Evolutionary conservation across 768 basidiomycete species (phyloP), one percentile per base, ranked within the genome.

Genomic region (Mycena crocata): DNA sequence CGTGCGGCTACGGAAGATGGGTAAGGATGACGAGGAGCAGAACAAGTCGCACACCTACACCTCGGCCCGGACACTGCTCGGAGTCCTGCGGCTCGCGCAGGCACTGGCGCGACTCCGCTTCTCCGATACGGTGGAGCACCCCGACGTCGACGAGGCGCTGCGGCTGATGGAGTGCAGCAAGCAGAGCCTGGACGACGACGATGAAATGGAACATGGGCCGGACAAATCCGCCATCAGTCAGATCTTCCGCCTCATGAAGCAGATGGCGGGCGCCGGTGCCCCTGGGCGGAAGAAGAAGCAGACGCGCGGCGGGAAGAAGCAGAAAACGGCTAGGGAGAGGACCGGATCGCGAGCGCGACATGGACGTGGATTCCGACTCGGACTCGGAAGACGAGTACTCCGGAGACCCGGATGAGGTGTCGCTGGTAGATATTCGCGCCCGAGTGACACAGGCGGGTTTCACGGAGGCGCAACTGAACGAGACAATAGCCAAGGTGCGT

Each of bases 81-180:
- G 94, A 57, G 91, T 99, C 50, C 87, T 99, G 4, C 95, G 98
- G 66, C 89, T 99, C 35, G 88, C 97, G 0, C 98, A 99, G 77
- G 96, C 96, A 0, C 90, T 97, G 45, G 96, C 98, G 1, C 92
- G 98, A 21, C 84, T 99, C 30, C 91, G 97, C 39, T 94, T 91
- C 81, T 87, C 93, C 55, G 88, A 92, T 72, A 81, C 81, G 2
- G 98, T 99, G 42, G 90, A 90, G 52, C 89, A 90, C 61, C 85
- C 87, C 40, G 98, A 99, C 75, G 96, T 99, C 15, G 96, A 99
- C 74, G 98, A 99, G 79, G 98, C 98, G 2, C 83, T 99, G 67
- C 90, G 98, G 40, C 82, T 99, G 66, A 99, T 99, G 96, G 95
- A 96, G 64, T 95, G 93, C 71, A 95, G 93, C 81, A 99, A 99